A percentile compares a stretch with the other conserved stretches of the same genome.
Evolutionary conservation across 73 alveolate genomes (phyloP).

Genomic region (Paramecium tetraurelia): DNA sequence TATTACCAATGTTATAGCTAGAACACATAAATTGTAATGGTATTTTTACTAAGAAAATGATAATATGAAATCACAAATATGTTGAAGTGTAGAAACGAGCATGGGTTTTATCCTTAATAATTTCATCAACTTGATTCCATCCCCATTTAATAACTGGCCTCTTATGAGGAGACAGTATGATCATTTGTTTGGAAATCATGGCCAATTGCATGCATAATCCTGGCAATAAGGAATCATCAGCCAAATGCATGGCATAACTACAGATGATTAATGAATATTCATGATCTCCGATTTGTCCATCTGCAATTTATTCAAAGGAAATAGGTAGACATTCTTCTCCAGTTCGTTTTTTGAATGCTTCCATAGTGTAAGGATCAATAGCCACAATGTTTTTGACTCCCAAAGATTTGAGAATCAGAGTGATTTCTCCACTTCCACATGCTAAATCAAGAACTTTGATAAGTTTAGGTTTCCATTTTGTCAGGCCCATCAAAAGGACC

Average conservation of each 20-base stretch:
- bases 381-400: neutral
- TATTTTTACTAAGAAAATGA: neutral
- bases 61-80: neutral
- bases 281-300: neutral
- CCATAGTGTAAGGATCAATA: neutral
- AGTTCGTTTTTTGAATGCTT: neutral
- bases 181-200: neutral
- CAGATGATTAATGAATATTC: neutral
- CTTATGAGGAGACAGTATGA: neutral
- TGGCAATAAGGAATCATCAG: neutral
- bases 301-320: neutral
- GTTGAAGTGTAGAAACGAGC: neutral
- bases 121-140: neutral
- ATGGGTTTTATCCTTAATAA: neutral
- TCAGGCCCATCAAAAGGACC: neutral
- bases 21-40: neutral
- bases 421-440: conserved; percentile 4
- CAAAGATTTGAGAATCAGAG: neutral
- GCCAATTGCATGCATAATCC: neutral
- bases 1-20: neutral
- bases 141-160: neutral
- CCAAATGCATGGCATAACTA: neutral
- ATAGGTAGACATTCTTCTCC: neutral
- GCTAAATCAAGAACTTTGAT: neutral
- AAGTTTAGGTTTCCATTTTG: neutral